Evolutionary conservation across 148 eudicot genomes (phyloP).

Genomic region (Silene conica): DNA sequence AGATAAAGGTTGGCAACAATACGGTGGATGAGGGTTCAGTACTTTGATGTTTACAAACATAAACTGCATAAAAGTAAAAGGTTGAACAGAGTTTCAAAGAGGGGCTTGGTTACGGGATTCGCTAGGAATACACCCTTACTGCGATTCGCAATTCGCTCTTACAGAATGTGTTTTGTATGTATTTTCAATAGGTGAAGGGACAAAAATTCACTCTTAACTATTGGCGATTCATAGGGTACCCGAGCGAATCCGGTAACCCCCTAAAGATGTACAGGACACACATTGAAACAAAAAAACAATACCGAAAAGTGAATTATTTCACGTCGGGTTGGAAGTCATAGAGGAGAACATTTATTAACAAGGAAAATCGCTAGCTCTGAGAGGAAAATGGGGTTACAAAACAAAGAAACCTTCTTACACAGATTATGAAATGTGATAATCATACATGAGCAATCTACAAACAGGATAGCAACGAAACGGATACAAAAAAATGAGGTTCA

Average conservation of each 20-base stretch:
- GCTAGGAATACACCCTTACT: no score
- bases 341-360: not conserved
- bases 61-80: not conserved
- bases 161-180: no score
- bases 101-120: no score
- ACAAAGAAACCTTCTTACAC: not conserved
- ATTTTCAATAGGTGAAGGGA: no score
- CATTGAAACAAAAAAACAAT: not conserved
- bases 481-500: not conserved
- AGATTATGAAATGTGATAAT: no score
- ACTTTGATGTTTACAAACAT: not conserved
- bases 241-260: no score
- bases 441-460: no score
- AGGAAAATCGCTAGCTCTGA: not conserved
- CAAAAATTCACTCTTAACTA: no score
- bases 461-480: not conserved
- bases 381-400: not conserved
- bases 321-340: not conserved
- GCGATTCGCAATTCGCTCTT: no score
- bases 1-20: not conserved
- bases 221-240: no score
- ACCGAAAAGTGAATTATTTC: not conserved
- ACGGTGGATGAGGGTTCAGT: not conserved
- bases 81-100: not conserved
- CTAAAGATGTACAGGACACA: not conserved